Conservation (phyloP, 164 flowering plant species). For the Aristolochia fimbriata region DNA sequence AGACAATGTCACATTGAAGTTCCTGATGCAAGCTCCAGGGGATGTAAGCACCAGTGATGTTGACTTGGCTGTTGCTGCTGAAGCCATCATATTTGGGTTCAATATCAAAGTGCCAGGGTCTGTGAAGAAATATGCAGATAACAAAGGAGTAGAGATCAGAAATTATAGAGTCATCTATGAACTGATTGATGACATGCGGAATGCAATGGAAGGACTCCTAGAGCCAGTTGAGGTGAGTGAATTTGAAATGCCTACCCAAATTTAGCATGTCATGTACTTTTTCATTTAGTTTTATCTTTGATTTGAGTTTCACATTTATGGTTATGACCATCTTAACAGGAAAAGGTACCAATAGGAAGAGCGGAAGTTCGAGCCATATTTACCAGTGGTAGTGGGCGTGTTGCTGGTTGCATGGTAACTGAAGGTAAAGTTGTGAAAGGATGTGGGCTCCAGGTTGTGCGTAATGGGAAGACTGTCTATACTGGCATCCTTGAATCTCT, state of each 20-base stretch:
- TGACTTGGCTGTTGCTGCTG: conserved; percentile 77
- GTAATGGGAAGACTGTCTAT: conserved; percentile 50
- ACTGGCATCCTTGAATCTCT: conserved; percentile 64
- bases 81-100: conserved; percentile 80
- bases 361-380: conserved; percentile 78
- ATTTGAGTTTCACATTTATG: background rate
- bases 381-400: conserved; percentile 90
- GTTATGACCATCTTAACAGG: conserved; percentile 32
- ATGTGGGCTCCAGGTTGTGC: conserved; percentile 57
- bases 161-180: conserved; percentile 82
- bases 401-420: conserved; percentile 91
- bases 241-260: too few species aligned
- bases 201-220: conserved; percentile 92
- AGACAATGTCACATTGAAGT: conserved; percentile 74
- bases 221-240: conserved; percentile 66
- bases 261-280: too few species aligned
- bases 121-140: conserved; percentile 68
- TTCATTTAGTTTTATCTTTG: too few species aligned
- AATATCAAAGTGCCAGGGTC: conserved; percentile 76
- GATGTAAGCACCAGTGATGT: conserved; percentile 78
- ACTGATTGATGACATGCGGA: conserved; percentile 76
- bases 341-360: conserved; percentile 65
- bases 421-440: conserved; percentile 74
- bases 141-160: conserved; percentile 66
- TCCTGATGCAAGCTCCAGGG: conserved; percentile 80